Base-by-base conservation (phyloP, 2,329 filamentous ascomycete species). In the Phialophora verrucosa region DNA sequence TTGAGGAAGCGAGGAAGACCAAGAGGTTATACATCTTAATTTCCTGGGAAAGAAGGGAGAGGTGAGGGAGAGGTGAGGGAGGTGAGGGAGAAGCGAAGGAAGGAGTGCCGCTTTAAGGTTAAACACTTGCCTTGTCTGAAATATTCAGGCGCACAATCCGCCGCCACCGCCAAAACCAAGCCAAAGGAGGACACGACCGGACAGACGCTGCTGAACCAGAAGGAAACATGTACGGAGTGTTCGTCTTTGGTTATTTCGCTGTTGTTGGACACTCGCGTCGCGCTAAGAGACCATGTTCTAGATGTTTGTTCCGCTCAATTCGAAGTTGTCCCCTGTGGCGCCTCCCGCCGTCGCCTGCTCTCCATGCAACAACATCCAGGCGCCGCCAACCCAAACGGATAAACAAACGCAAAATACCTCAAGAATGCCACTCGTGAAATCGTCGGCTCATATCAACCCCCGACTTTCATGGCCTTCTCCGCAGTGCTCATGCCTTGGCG, bases 381-480 rank as follows among this genome's bases (percentile, higher is more conserved):
- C 38, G n/a, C n/a, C 27, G 20, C 17, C 11, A 59, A 50, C 5
- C 27, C 42, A 3, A 11, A 17, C 5, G 42, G 8, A 11, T 11
- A 32, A n/a, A 35, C 25, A 35, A 50, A 50, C 12, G 20, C 25
- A 17, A 31, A n/a, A 17, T n/a, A 4, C 29, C 29, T 17, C 53
- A 12, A 17, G 29, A 35, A 35, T n/a, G 7, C 14, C 49, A 51
- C 49, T 29, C 29, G 7, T 20, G 17, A 31, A 6, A 55, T 8
- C 29, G 50, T 29, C 35, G 3, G 29, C 32, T 38, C 42, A 57
- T 4, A 38, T 63, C 57, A 71, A 12, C 63, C 68, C 44, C 68
- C 55, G 50, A 65, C 64, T 27, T 68, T 71, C 57, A 70, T 63
- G 14, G 64, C 60, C 64, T 68, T 70, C 25, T 70, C 69, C n/a